Conservation (phyloP, 2,329 filamentous ascomycete species). For the Fusarium metavorans region DNA sequence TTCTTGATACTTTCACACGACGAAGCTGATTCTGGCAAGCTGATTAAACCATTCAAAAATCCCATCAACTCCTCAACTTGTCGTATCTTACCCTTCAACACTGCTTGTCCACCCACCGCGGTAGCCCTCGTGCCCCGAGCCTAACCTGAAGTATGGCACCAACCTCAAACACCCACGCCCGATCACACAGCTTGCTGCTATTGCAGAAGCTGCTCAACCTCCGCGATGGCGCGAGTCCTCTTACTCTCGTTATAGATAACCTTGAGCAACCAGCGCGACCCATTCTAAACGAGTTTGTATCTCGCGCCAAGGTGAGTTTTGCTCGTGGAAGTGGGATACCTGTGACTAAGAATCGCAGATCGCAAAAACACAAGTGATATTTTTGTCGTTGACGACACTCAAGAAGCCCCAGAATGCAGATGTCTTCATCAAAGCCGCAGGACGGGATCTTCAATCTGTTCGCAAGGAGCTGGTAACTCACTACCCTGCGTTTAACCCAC, state of each 20-base stretch:
- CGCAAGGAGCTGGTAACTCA: constrained; percentile 70
- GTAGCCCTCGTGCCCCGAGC: not conserved
- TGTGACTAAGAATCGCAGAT: constrained; percentile 52
- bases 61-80: not conserved
- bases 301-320: constrained; percentile 74
- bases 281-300: constrained; percentile 78
- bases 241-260: constrained; percentile 87
- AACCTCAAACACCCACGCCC: constrained; percentile 72
- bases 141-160: constrained; percentile 61
- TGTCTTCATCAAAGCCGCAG: constrained; percentile 72
- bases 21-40: not conserved
- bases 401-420: constrained; percentile 74
- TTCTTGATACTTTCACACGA: constrained; percentile 3
- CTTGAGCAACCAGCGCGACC: constrained; percentile 83
- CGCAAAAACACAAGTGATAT: constrained; percentile 77
- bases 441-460: constrained; percentile 68
- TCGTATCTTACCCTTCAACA: not conserved
- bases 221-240: constrained; percentile 83
- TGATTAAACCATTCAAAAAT: not conserved
- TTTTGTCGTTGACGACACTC: constrained; percentile 82
- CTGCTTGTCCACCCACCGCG: not conserved
- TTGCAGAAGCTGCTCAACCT: constrained; percentile 85
- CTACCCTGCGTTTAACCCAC: constrained; percentile 55
- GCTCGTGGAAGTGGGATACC: not conserved
- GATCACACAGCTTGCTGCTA: constrained; percentile 86